Evolutionary conservation across 1,284 basidiomycete species (phyloP), one percentile per base, ranked within the genome.

Genomic region (Leccinum insigne): DNA sequence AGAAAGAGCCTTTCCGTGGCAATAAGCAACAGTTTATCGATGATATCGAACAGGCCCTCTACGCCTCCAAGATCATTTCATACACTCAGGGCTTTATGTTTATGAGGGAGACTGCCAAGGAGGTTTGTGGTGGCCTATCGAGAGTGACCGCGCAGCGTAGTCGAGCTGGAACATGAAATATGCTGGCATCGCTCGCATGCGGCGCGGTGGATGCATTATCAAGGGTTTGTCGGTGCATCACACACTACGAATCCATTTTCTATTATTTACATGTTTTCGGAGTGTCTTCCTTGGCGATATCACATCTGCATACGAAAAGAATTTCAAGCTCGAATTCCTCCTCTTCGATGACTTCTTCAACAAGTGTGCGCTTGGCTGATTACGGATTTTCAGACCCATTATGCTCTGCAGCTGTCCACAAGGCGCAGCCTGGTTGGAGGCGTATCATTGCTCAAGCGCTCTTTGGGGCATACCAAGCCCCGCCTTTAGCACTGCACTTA

Each of bases 81-180:
- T 98, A 99, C 86, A 95, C 97, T 26, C 98, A 99, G 83, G 98
- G 98, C 73, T 99, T 99, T 86, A 98, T 99, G 91, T 88, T 99
- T 75, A 98, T 99, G 96, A 89, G 98, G 73, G 93, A 99, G 82
- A 97, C 97, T 63, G 97, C 96, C 64, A 93, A 95, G 80, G 96
- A 97, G 86, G 95, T 93, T 73, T 77, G 82, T 66, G 29, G 64
- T 63, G 11, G 13, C 10, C 26, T 49, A 35, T 58, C 18, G 10
- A 58, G 13, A 52, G 23, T 54, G 47, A 32, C 35, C 40, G 60
- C 42, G 21, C 49, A 18, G 58, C 70, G 8, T 68, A 92, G 90
- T 76, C 90, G 70, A 79, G 76, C 70, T 95, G 94, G 93, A 88
- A 92, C 77, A 81, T 95, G 77, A 95, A 95, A 85, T 98, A 98